These are phyloP conservation scores for Linum lewisii DNA, from an alignment of 345 rosid genomes.

Conservation along the genomic window DNA sequence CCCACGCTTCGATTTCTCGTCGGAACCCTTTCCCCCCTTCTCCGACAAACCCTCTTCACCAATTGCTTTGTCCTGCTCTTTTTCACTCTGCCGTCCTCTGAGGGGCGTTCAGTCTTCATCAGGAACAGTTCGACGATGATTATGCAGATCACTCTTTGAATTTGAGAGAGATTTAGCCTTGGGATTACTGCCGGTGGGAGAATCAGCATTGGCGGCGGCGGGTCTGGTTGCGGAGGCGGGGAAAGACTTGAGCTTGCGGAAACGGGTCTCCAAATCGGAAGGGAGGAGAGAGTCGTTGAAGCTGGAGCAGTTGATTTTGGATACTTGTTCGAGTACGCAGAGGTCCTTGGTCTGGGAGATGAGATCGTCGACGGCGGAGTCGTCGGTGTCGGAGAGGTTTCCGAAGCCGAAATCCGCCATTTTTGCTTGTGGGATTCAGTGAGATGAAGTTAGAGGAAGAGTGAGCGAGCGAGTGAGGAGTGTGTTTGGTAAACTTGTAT, in stretches of 20 bases:
- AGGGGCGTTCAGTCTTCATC: not conserved
- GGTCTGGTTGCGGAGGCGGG: constrained; percentile 28
- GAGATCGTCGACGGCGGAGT: constrained; percentile 65
- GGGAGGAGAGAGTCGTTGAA: constrained; percentile 51
- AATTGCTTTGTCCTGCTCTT: not conserved
- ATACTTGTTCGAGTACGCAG: constrained; percentile 57
- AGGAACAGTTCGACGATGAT: not conserved
- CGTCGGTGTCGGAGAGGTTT: constrained; percentile 62
- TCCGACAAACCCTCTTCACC: constrained; percentile 12
- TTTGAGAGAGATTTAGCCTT: not conserved
- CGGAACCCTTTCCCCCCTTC: constrained; percentile 14
- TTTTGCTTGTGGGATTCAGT: not conserved
- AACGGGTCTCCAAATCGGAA: constrained; percentile 60
- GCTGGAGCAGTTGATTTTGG: constrained; percentile 61
- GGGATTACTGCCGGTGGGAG: no score
- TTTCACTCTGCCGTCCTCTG: not conserved
- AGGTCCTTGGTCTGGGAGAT: constrained; percentile 61
- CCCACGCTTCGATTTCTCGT: constrained; percentile 18
- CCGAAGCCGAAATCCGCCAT: constrained; percentile 68
- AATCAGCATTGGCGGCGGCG: constrained; percentile 3
- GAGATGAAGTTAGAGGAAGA: not conserved
- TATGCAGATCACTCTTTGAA: not conserved
- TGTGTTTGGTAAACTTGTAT: not conserved
- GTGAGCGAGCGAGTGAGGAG: not conserved
- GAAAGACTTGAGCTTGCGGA: constrained; percentile 63